phyloP scores from a whole-genome alignment of 2,329 filamentous ascomycete genomes.

The Hyphodiscus sp. region DNA sequence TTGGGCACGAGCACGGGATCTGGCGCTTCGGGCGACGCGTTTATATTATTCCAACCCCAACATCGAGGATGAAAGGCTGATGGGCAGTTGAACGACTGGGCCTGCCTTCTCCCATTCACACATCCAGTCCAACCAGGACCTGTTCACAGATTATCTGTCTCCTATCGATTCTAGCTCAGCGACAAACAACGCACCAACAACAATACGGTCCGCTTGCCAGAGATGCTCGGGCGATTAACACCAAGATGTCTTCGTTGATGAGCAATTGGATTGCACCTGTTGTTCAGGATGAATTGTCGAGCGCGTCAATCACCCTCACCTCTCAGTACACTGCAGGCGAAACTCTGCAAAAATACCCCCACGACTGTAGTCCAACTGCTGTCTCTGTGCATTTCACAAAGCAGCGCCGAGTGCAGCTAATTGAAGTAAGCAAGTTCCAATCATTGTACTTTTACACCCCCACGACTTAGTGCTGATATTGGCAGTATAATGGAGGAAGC shows the following conservation, averaged over 20 bases:
- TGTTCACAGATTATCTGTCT: too few species aligned
- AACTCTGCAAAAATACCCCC: not conserved
- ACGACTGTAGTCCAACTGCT: not conserved
- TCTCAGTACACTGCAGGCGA: not conserved
- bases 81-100: not conserved
- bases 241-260: slow-evolving; percentile 9
- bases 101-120: not conserved
- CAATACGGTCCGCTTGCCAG: not conserved
- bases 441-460: too few species aligned
- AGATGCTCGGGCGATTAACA: not conserved
- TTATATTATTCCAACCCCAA: not conserved
- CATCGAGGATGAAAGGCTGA: not conserved
- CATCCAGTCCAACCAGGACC: too few species aligned
- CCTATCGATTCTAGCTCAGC: too few species aligned
- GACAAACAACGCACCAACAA: not conserved
- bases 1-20: not conserved
- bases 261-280: slow-evolving; percentile 9
- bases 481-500: slow-evolving; percentile 1
- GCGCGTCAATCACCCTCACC: slow-evolving; percentile 1
- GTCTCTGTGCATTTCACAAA: slow-evolving; percentile 3
- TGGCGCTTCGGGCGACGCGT: not conserved
- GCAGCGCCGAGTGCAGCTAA: slow-evolving; percentile 4
- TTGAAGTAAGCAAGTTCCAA: slow-evolving; percentile 5
- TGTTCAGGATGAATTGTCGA: slow-evolving; percentile 6
- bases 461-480: not conserved